phyloP scores from a whole-genome alignment of 139 green algal genomes.

The Zygnema circumcarinatum region DNA sequence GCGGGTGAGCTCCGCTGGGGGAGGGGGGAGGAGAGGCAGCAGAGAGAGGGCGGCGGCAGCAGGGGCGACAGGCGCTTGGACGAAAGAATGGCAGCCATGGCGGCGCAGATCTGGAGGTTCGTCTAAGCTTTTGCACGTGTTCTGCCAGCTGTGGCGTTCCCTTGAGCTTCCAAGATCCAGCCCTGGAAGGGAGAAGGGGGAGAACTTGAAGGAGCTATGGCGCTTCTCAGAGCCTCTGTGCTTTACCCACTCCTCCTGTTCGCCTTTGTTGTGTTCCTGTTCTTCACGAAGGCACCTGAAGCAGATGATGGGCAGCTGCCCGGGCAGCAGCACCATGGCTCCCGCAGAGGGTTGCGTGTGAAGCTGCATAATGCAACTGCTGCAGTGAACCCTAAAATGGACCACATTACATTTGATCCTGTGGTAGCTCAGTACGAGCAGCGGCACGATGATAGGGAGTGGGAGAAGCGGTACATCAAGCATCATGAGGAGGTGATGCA shows the following conservation, averaged over 20 bases:
- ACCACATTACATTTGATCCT: conserved; percentile 52
- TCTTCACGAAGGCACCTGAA: not conserved
- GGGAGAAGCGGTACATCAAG: conserved; percentile 25
- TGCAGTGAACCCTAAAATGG: conserved; percentile 27
- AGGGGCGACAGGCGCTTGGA: too few species aligned
- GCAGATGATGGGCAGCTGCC: not conserved
- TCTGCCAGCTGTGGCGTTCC: too few species aligned
- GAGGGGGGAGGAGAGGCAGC: too few species aligned
- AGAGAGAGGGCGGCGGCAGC: too few species aligned
- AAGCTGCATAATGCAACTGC: conserved; percentile 25
- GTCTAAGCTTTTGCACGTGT: too few species aligned
- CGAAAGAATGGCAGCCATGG: too few species aligned
- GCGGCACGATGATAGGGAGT: conserved; percentile 17
- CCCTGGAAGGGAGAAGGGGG: too few species aligned
- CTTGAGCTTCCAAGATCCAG: too few species aligned
- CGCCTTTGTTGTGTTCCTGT: not conserved
- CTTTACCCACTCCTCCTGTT: not conserved
- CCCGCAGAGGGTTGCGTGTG: not conserved
- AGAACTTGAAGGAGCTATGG: too few species aligned
- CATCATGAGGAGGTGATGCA: conserved; percentile 1
- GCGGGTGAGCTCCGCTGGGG: too few species aligned
- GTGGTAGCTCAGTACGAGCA: conserved; percentile 46
- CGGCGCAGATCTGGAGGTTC: too few species aligned
- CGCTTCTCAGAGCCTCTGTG: not conserved
- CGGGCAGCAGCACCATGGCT: not conserved